Evolutionary conservation across 2,329 filamentous ascomycete species (phyloP).

Genomic region (Verticillium isaacii): DNA sequence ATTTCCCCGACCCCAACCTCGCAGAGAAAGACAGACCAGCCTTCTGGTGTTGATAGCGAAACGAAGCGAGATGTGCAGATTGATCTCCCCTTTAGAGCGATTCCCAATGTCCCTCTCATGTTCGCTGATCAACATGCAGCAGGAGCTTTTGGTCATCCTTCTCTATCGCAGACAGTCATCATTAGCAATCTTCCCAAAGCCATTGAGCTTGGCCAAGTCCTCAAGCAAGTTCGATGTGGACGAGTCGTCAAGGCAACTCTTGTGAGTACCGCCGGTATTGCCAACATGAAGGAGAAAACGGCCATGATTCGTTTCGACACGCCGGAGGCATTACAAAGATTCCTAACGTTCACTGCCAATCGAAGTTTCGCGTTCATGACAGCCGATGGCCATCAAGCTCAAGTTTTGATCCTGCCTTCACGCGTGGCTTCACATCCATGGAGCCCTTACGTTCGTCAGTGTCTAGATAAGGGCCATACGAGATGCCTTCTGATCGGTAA

Average conservation of each 20-base stretch:
- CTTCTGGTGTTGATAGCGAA: not conserved
- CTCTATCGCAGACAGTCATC: conserved; percentile 7
- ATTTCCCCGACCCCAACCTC: no score
- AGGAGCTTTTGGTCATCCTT: not conserved
- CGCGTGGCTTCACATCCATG: not conserved
- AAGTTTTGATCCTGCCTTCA: not conserved
- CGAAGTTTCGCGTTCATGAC: not conserved
- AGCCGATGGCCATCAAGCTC: not conserved
- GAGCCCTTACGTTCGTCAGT: not conserved
- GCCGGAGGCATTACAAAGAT: not conserved
- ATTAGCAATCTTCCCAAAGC: conserved; percentile 7
- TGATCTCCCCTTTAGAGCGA: not conserved
- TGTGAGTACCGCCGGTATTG: not conserved
- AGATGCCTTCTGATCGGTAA: not conserved
- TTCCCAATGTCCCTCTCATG: not conserved
- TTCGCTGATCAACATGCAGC: not conserved
- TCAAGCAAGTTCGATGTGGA: conserved; percentile 10
- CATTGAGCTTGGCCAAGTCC: conserved; percentile 4
- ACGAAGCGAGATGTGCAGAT: not conserved
- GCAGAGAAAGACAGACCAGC: not conserved
- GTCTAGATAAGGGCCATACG: not conserved
- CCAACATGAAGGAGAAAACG: not conserved
- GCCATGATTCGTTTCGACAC: conserved; percentile 7
- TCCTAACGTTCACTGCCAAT: not conserved
- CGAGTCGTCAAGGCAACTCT: conserved; percentile 5